These are phyloP conservation scores for Oryza coarctata DNA, from an alignment of 176 grass and related monocot species.

Conservation along the genomic window DNA sequence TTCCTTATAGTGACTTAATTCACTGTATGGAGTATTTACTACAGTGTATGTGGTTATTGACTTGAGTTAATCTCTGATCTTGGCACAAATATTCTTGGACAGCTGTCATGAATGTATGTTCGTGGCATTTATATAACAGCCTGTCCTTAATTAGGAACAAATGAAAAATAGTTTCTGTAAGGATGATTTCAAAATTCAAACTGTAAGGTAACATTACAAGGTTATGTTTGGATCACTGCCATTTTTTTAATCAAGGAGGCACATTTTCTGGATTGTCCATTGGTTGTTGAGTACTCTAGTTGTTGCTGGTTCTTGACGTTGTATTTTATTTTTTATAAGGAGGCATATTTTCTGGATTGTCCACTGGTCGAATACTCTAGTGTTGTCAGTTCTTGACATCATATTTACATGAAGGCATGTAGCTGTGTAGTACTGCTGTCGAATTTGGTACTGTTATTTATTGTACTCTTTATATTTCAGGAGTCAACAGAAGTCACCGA, in stretches of 20 bases:
- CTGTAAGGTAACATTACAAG: neutral
- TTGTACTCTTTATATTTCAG: constrained; percentile 40
- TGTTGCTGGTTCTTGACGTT: neutral
- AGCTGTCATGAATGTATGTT: constrained; percentile 31
- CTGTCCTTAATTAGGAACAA: neutral
- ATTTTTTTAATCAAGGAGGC: constrained; percentile 14
- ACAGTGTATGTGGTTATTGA: neutral
- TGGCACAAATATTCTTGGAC: constrained; percentile 17
- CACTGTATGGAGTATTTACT: constrained; percentile 13
- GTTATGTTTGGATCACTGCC: constrained; percentile 2
- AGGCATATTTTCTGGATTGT: neutral
- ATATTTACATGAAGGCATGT: constrained; percentile 24
- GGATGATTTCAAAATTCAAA: constrained; percentile 3
- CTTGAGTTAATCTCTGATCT: neutral
- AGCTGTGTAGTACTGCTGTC: neutral
- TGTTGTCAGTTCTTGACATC: neutral
- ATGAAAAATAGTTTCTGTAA: neutral
- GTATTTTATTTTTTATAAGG: neutral
- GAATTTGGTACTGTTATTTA: constrained; percentile 8
- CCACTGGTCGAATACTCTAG: neutral
- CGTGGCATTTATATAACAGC: neutral
- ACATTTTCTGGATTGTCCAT: constrained; percentile 6
- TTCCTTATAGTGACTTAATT: neutral
- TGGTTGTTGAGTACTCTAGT: neutral
- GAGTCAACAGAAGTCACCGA: constrained; percentile 59